Evolutionary conservation across 2,329 filamentous ascomycete species (phyloP), one percentile per base, ranked within the genome.

Genomic region (Sporothrix protearum): DNA sequence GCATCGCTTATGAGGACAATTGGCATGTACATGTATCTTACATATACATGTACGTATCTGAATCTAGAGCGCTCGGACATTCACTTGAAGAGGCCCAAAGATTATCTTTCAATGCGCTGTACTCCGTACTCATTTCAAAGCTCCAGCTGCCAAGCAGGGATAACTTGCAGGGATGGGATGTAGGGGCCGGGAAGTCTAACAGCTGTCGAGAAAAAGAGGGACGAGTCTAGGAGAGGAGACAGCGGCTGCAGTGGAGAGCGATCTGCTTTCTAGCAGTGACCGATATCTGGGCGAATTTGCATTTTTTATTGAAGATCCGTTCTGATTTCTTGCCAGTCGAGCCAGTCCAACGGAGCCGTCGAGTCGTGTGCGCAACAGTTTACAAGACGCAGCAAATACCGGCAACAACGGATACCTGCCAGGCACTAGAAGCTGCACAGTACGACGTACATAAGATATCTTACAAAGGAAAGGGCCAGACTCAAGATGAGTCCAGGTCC

Each of bases 241-340:
- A 10, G 36, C n/a, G 36, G 19, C 36, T 57, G 9, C 42, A 28
- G 59, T 64, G 69, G 69, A 71, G 47, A 64, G 28, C 63, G 59
- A 71, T 71, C 47, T 53, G 30, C 59, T 47, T 36, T 25, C 28
- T 71, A 66, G 33, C 59, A 47, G 14, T 45, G 28, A 55, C 63
- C 33, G 59, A 45, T 57, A 42, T 16, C n/a, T 61, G 57, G 57
- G 57, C 47, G 36, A 68, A 49, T 42, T 51, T 55, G 36, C 28
- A 53, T 53, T 36, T 36, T n/a, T n/a, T n/a, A n/a, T n/a, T 22
- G 22, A 30, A 42, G 66, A 22, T 59, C 30, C 30, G 55, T 39
- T 39, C 39, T 19, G 39, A 22, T 33, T 28, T 57, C 53, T 33
- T 57, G 28, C 25, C 8, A 12, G n/a, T 57, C 28, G 14, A 57